Conservation (phyloP, 768 basidiomycete genomes). For the Lentinula guzmanii region DNA sequence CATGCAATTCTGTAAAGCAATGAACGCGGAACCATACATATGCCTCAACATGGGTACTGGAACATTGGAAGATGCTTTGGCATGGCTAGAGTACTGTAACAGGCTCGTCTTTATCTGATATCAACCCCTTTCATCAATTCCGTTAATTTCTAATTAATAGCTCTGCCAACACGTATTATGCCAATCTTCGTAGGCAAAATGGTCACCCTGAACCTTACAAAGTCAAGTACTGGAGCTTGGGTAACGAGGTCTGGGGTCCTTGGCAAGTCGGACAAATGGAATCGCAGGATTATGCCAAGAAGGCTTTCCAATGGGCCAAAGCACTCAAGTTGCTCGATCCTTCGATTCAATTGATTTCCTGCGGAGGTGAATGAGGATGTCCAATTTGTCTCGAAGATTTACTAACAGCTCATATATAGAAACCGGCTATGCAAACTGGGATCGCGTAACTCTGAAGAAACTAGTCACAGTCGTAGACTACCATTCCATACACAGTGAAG, state of each 20-base stretch:
- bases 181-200: slow-evolving; percentile 52
- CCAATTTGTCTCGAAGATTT: slow-evolving; percentile 10
- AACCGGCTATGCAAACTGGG: slow-evolving; percentile 37
- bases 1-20: slow-evolving; percentile 46
- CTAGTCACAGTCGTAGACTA: slow-evolving; percentile 43
- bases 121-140: background rate
- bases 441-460: slow-evolving; percentile 31
- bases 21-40: slow-evolving; percentile 52
- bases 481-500: slow-evolving; percentile 39
- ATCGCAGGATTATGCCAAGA: slow-evolving; percentile 47
- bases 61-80: slow-evolving; percentile 52
- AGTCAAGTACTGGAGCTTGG: slow-evolving; percentile 41
- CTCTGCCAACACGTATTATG: slow-evolving; percentile 40
- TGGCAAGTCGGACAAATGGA: slow-evolving; percentile 52
- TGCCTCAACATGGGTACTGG: slow-evolving; percentile 64
- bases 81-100: slow-evolving; percentile 62
- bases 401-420: slow-evolving; percentile 16
- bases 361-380: slow-evolving; percentile 31
- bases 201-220: slow-evolving; percentile 50
- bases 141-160: slow-evolving; percentile 9
- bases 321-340: slow-evolving; percentile 54
- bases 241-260: slow-evolving; percentile 54
- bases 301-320: slow-evolving; percentile 57
- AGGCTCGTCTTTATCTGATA: slow-evolving; percentile 21
- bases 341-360: slow-evolving; percentile 45